Evolutionary conservation across 1,284 basidiomycete genomes (phyloP).

Genomic region (Cryptococcus hybrid): DNA sequence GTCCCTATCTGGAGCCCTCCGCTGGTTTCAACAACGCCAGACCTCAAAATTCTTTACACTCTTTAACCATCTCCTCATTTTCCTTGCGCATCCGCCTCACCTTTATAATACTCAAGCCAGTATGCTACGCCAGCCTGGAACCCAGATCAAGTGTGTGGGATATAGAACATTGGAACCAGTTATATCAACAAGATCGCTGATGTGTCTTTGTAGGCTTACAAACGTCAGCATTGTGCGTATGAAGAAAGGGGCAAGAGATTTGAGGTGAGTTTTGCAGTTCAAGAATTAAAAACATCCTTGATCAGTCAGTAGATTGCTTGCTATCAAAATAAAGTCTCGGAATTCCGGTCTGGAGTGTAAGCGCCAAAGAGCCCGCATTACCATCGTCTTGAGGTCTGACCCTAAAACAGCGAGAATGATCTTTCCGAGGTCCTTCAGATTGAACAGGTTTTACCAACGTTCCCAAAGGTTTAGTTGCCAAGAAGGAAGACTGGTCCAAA

Average conservation of each 20-base stretch:
- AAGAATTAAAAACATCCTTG: background rate
- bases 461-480: constrained; percentile 91
- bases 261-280: constrained; percentile 67
- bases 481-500: constrained; percentile 84
- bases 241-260: constrained; percentile 98
- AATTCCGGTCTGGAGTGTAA: constrained; percentile 88
- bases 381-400: constrained; percentile 2
- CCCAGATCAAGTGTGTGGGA: constrained; percentile 41
- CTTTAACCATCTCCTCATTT: background rate
- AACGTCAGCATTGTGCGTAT: constrained; percentile 95
- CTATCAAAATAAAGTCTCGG: constrained; percentile 99
- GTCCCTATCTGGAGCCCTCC: background rate
- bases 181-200: background rate
- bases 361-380: constrained; percentile 33
- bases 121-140: constrained; percentile 41
- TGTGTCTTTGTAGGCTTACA: constrained; percentile 63
- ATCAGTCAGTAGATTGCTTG: constrained; percentile 74
- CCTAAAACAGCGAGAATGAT: constrained; percentile 70
- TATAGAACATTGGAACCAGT: background rate
- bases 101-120: background rate
- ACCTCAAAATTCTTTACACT: background rate
- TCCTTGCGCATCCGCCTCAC: no score
- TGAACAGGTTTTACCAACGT: constrained; percentile 92
- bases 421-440: constrained; percentile 97
- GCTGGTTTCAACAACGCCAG: no score